phyloP scores from a whole-genome alignment of 495 filamentous ascomycete genomes.

The Chaetomium tenue region DNA sequence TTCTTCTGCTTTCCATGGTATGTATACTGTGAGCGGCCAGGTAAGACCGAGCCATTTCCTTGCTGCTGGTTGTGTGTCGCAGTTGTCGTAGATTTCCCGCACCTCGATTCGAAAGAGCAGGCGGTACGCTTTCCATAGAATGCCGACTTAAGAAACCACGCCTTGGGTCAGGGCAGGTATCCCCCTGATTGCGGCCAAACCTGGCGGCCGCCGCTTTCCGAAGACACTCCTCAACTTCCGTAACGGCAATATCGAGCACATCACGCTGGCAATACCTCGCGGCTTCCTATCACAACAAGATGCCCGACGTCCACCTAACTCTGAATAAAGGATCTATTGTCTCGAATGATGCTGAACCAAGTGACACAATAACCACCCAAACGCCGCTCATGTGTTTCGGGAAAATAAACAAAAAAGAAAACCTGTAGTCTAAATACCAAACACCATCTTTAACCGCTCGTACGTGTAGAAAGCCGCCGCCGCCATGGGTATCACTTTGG shows the following conservation, averaged over 20 bases:
- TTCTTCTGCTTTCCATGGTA: too few species aligned
- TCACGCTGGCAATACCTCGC: background rate
- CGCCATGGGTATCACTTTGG: slow-evolving; percentile 88
- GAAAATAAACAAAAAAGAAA: slow-evolving; percentile 15
- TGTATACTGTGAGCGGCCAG: background rate
- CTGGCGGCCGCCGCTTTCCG: background rate
- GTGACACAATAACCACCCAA: slow-evolving; percentile 9
- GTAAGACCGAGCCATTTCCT: background rate
- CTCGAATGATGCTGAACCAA: background rate
- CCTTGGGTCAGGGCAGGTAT: background rate
- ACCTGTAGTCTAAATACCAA: slow-evolving; percentile 63
- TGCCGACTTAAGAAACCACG: background rate
- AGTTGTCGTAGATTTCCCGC: background rate
- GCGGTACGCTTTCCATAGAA: background rate
- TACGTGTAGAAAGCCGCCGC: slow-evolving; percentile 77
- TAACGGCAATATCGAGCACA: too few species aligned
- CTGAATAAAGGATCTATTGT: background rate
- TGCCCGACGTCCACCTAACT: background rate
- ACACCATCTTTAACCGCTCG: slow-evolving; percentile 71
- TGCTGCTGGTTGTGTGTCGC: background rate
- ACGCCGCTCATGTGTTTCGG: slow-evolving; percentile 23
- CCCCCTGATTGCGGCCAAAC: background rate
- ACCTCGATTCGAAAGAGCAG: background rate
- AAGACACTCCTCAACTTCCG: background rate
- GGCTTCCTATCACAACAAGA: background rate